These are phyloP conservation scores for Annulohypoxylon moriforme DNA, from an alignment of 495 filamentous ascomycete genomes.

Conservation along the genomic window DNA sequence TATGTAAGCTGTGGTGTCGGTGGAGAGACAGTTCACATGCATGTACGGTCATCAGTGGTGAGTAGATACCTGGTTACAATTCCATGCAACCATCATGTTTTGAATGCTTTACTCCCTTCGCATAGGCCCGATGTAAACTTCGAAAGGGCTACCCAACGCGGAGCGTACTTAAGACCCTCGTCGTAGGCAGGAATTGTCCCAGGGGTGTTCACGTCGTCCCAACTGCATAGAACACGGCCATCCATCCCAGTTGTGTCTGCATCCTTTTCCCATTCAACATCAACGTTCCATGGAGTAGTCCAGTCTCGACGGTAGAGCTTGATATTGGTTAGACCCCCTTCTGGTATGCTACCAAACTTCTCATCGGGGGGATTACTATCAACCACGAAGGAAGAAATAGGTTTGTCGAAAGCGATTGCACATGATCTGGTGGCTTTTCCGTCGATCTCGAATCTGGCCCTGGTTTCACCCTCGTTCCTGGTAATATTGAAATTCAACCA, in stretches of 20 bases:
- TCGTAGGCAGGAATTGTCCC: conserved; percentile 86
- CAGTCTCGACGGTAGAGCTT: conserved; percentile 80
- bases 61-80: not conserved
- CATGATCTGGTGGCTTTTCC: conserved; percentile 78
- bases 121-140: conserved; percentile 85
- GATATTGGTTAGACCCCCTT: conserved; percentile 53
- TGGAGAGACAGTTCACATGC: conserved; percentile 6
- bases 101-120: conserved; percentile 69
- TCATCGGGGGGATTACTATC: conserved; percentile 61
- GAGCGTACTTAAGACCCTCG: conserved; percentile 79
- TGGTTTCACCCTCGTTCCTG: conserved; percentile 50
- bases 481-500: conserved; percentile 75
- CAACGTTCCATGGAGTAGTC: conserved; percentile 78
- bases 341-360: conserved; percentile 67
- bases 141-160: conserved; percentile 79
- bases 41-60: not conserved
- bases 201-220: conserved; percentile 82
- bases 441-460: conserved; percentile 67
- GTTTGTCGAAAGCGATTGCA: conserved; percentile 69
- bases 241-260: conserved; percentile 58
- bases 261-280: conserved; percentile 71
- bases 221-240: conserved; percentile 82
- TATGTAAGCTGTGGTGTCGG: not conserved
- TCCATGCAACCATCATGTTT: conserved; percentile 23
- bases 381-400: conserved; percentile 71